Evolutionary conservation across 192 early-diverging fungal species (phyloP).

Genomic region (Pecoramyces ruminantium): DNA sequence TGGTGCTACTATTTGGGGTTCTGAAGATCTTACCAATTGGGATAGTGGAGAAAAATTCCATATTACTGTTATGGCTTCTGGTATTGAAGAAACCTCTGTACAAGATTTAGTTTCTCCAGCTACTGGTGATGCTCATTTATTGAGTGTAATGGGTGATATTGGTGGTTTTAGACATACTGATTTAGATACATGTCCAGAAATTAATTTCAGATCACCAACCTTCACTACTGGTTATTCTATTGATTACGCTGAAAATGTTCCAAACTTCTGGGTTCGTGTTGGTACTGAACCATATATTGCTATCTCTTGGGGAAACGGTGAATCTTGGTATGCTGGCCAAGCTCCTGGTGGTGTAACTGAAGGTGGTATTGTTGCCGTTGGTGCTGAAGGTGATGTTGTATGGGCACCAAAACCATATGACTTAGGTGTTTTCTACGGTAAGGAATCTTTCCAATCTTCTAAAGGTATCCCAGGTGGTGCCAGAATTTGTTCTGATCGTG

Average conservation of each 20-base stretch:
- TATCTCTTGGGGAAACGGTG: background rate
- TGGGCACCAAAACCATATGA: constrained; percentile 1
- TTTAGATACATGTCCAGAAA: background rate
- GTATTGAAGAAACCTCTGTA: constrained; percentile 1
- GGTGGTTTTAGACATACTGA: constrained; percentile 2
- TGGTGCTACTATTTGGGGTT: constrained; percentile 2
- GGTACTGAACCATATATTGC: background rate
- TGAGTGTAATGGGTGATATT: constrained; percentile 1
- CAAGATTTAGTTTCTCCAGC: constrained; percentile 2
- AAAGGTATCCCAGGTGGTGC: background rate
- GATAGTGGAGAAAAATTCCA: constrained; percentile 1
- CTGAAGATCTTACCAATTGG: constrained; percentile 3
- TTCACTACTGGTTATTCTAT: background rate
- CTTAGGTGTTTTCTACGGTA: background rate
- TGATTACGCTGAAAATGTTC: constrained; percentile 2
- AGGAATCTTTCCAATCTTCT: background rate
- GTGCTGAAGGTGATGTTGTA: background rate
- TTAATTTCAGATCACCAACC: background rate
- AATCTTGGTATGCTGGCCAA: background rate
- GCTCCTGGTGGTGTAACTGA: background rate
- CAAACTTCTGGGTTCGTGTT: background rate
- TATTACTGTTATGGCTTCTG: background rate
- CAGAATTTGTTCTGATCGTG: constrained; percentile 9
- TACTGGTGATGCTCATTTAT: background rate
- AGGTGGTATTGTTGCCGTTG: constrained; percentile 1